Conservation (phyloP, 2,329 filamentous ascomycete species). For the Alternaria alternata region DNA sequence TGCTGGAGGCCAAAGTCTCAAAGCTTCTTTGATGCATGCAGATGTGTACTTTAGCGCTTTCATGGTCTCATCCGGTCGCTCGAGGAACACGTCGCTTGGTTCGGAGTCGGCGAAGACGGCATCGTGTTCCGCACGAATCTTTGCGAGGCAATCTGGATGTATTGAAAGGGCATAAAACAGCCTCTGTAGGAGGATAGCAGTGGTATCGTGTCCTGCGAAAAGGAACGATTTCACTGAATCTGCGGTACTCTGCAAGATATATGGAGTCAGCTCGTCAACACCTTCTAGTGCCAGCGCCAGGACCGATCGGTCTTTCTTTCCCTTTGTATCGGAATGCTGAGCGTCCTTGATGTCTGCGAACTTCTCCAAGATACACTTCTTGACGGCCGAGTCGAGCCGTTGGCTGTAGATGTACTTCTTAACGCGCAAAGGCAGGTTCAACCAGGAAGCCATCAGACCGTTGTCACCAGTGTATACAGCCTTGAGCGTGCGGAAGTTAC, state of each 20-base stretch:
- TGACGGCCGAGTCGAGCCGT: constrained; percentile 37
- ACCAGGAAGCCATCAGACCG: constrained; percentile 30
- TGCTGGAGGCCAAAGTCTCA: constrained; percentile 63
- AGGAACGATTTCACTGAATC: constrained; percentile 55
- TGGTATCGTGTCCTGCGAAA: constrained; percentile 60
- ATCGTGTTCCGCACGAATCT: constrained; percentile 60
- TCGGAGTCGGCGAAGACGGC: constrained; percentile 59
- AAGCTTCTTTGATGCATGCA: constrained; percentile 63
- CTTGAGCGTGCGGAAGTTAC: constrained; percentile 32
- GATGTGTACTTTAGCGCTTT: constrained; percentile 60
- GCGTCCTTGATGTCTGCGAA: constrained; percentile 35
- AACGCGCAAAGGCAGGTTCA: constrained; percentile 31
- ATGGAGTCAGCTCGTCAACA: constrained; percentile 44
- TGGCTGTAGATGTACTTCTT: constrained; percentile 31
- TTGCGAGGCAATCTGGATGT: constrained; percentile 40
- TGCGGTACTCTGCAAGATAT: constrained; percentile 49
- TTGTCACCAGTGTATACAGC: constrained; percentile 29
- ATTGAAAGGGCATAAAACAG: constrained; percentile 44
- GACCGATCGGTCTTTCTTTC: constrained; percentile 38
- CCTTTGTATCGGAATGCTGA: constrained; percentile 23
- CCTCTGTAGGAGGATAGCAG: constrained; percentile 45
- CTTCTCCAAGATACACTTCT: constrained; percentile 36
- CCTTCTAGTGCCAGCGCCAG: constrained; percentile 46
- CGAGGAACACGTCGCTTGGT: constrained; percentile 52
- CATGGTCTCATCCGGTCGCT: constrained; percentile 59